Evolutionary conservation across 1,284 basidiomycete genomes (phyloP).

Genomic region (Ceratobasidium sp.): DNA sequence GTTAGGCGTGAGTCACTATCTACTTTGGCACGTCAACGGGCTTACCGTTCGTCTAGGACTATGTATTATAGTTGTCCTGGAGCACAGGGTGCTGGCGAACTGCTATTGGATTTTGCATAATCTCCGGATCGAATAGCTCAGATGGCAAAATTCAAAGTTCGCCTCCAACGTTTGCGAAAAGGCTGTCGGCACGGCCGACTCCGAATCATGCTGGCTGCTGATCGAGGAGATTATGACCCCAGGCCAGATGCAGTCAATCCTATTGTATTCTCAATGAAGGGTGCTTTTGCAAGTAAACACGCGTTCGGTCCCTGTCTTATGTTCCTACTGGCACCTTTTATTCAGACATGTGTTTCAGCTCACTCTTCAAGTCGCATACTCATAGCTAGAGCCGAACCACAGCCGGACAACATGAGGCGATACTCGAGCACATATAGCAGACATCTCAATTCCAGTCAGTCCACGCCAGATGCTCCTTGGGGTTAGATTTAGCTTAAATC

Average conservation of each 20-base stretch:
- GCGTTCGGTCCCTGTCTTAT: conserved; percentile 2
- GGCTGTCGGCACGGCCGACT: conserved; percentile 78
- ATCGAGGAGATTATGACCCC: conserved; percentile 85
- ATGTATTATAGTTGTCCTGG: conserved; percentile 94
- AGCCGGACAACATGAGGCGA: conserved; percentile 77
- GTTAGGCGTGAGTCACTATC: conserved; percentile 76
- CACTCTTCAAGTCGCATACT: conserved; percentile 80
- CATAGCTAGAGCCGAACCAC: conserved; percentile 69
- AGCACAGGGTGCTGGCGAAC: conserved; percentile 81
- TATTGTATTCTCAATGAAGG: conserved; percentile 87
- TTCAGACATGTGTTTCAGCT: conserved; percentile 84
- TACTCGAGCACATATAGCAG: conserved; percentile 81
- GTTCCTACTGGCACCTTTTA: conserved; percentile 31
- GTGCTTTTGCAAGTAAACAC: conserved; percentile 86
- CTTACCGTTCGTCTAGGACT: conserved; percentile 72
- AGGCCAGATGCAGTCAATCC: conserved; percentile 73
- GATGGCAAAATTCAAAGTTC: conserved; percentile 92
- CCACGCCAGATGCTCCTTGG: neutral
- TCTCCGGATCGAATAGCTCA: conserved; percentile 83
- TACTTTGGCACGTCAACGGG: conserved; percentile 38
- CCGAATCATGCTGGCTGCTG: conserved; percentile 73
- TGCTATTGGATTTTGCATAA: conserved; percentile 75
- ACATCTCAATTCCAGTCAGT: conserved; percentile 82
- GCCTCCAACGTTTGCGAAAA: conserved; percentile 98
- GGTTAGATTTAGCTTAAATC: neutral